phyloP scores from a whole-genome alignment of 2,329 filamentous ascomycete genomes.

The Aspergillus udagawae region DNA sequence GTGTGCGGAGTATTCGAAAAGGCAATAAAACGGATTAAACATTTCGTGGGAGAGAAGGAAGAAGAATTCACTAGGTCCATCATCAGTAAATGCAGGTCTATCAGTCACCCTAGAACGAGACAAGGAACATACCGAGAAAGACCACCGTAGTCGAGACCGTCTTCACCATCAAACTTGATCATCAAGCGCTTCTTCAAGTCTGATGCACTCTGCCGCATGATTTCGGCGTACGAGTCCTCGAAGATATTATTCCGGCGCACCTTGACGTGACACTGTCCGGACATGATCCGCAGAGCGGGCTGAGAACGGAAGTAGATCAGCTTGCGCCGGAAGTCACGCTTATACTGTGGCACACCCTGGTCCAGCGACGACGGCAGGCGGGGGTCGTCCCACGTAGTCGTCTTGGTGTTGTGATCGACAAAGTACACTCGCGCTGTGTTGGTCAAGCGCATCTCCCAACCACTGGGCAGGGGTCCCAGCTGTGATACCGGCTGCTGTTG shows the following conservation, averaged over 20 bases:
- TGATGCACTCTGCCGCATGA: conserved; percentile 90
- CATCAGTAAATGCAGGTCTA: conserved; percentile 16
- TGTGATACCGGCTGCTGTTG: conserved; percentile 98
- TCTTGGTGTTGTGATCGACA: conserved; percentile 99
- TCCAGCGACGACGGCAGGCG: conserved; percentile 91
- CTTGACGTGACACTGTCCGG: conserved; percentile 97
- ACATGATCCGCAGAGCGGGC: conserved; percentile 89
- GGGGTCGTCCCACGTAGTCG: conserved; percentile 97
- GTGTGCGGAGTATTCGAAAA: conserved; percentile 98
- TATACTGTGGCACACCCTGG: conserved; percentile 98
- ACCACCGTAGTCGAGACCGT: conserved; percentile 96
- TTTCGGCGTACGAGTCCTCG: conserved; percentile 97
- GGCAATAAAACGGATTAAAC: conserved; percentile 99
- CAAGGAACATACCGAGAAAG: conserved; percentile 62
- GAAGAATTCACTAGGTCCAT: conserved; percentile 78
- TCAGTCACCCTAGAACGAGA: not conserved
- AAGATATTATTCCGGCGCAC: conserved; percentile 95
- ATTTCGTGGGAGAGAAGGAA: conserved; percentile 99
- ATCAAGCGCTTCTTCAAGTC: conserved; percentile 98
- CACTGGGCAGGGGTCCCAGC: conserved; percentile 87
- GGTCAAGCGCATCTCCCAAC: conserved; percentile 99
- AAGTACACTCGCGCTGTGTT: conserved; percentile 98
- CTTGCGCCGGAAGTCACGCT: conserved; percentile 96
- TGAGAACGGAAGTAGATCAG: conserved; percentile 99
- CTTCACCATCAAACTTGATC: conserved; percentile 99